Conservation (phyloP, 768 basidiomycete genomes). For the Hericium rajendrae region DNA sequence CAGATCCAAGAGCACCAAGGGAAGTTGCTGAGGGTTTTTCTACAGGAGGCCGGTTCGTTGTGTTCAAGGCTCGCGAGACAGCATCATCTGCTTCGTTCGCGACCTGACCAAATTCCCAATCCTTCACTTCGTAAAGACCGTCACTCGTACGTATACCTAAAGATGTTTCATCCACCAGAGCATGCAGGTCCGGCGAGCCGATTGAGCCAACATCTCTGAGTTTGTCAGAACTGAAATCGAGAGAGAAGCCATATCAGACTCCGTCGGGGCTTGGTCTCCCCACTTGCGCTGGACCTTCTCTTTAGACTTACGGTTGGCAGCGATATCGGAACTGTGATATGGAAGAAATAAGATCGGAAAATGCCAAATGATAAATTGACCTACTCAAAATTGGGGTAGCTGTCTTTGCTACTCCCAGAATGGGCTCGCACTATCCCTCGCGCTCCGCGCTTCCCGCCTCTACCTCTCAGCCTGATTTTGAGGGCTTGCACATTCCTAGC, state of each 20-base stretch:
- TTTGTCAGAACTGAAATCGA: slow-evolving; percentile 77
- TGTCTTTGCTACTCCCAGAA: slow-evolving; percentile 49
- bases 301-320: slow-evolving; percentile 42
- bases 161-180: slow-evolving; percentile 60
- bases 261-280: slow-evolving; percentile 74
- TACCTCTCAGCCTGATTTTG: slow-evolving; percentile 73
- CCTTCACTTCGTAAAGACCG: slow-evolving; percentile 64
- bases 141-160: slow-evolving; percentile 69
- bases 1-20: slow-evolving; percentile 57
- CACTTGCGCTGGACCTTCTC: slow-evolving; percentile 77
- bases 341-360: not conserved
- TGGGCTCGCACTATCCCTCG: slow-evolving; percentile 38
- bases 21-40: slow-evolving; percentile 28
- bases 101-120: slow-evolving; percentile 69
- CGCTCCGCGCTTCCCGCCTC: slow-evolving; percentile 52
- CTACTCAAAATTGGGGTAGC: slow-evolving; percentile 62
- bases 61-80: slow-evolving; percentile 49
- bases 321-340: slow-evolving; percentile 44
- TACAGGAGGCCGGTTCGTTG: slow-evolving; percentile 18
- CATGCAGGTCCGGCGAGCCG: slow-evolving; percentile 37
- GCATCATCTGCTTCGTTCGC: slow-evolving; percentile 37
- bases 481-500: slow-evolving; percentile 86
- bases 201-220: slow-evolving; percentile 20
- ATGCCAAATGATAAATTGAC: slow-evolving; percentile 16
- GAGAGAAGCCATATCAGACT: slow-evolving; percentile 85